Evolutionary conservation across 1,139 yeast genomes (phyloP).

Genomic region (Kodamaea sp.): DNA sequence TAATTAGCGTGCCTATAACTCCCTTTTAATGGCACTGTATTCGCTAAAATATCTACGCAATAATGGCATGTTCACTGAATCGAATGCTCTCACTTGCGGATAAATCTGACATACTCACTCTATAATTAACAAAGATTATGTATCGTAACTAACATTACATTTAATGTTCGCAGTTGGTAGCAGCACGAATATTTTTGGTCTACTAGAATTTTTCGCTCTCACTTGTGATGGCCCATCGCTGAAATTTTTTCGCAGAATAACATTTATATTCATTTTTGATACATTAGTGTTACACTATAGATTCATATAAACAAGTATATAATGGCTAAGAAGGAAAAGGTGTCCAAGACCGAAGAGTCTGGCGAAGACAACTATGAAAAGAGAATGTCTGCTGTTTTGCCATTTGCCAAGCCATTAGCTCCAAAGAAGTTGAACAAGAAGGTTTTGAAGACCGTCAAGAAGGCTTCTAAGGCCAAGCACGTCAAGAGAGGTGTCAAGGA

Average conservation of each 20-base stretch:
- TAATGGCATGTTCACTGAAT: too few species aligned
- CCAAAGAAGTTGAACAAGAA: constrained; percentile 95
- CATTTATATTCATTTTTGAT: constrained; percentile 1
- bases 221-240: constrained; percentile 6
- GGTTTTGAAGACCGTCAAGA: constrained; percentile 91
- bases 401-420: constrained; percentile 94
- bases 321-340: constrained; percentile 54
- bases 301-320: constrained; percentile 9
- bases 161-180: too few species aligned
- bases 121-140: too few species aligned
- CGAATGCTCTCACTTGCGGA: too few species aligned
- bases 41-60: too few species aligned
- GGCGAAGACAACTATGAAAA: constrained; percentile 82
- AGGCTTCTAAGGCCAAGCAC: constrained; percentile 96
- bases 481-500: constrained; percentile 99
- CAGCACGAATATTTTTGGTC: too few species aligned
- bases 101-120: too few species aligned
- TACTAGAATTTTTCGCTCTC: not conserved
- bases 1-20: too few species aligned
- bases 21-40: too few species aligned
- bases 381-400: constrained; percentile 83
- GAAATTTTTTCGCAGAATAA: constrained; percentile 10
- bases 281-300: not conserved
- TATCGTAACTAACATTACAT: too few species aligned
- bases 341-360: constrained; percentile 41